Conservation (phyloP, 2,329 filamentous ascomycete species). For the Lasiodiplodia sp. region DNA sequence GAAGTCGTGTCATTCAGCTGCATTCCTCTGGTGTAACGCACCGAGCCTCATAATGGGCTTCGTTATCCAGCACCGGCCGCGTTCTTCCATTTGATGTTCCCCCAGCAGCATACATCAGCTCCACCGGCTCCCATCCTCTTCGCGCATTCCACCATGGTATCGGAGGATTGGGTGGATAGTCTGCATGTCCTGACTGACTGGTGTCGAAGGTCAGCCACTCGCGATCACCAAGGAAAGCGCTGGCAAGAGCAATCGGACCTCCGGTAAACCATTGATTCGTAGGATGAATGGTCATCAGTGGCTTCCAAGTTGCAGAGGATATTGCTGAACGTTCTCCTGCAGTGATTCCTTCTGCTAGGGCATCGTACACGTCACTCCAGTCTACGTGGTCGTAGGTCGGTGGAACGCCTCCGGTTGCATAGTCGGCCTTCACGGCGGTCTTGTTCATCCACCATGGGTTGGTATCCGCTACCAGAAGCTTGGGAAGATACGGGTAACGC, state of each 20-base stretch:
- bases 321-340: background rate
- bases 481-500: background rate
- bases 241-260: background rate
- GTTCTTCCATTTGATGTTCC: background rate
- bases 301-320: background rate
- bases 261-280: background rate
- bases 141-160: constrained; percentile 1
- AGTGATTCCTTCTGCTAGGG: no score
- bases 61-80: background rate
- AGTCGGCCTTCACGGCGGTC: background rate
- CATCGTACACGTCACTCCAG: background rate
- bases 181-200: background rate
- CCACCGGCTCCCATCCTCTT: background rate
- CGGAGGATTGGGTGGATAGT: background rate
- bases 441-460: constrained; percentile 5
- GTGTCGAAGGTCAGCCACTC: background rate
- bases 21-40: background rate
- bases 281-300: background rate
- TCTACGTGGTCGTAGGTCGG: background rate
- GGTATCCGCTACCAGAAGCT: background rate
- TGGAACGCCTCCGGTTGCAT: background rate
- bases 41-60: background rate
- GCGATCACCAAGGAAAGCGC: background rate
- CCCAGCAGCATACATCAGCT: background rate
- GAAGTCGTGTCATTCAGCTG: background rate